Base-by-base conservation (phyloP, 2,329 filamentous ascomycete genomes). In the Penicillium sp. region DNA sequence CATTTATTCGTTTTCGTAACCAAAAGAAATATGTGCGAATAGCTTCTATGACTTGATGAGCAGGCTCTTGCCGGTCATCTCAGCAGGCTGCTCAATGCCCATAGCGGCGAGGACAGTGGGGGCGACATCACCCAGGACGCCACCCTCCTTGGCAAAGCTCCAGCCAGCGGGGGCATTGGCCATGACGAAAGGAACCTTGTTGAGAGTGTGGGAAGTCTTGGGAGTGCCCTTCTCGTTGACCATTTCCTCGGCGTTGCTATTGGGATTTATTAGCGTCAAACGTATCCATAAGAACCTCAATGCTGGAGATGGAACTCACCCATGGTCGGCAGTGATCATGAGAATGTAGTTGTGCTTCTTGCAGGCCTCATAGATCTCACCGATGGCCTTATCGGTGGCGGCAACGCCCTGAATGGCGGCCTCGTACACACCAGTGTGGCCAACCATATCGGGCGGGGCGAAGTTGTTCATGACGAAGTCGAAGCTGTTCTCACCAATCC, bases 391-490 rank as follows among this genome's bases (percentile, higher is more conserved):
- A 74, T 99, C 94, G 11, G 94, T 99, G 61, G 92, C 86, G 62
- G 86, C 81, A 63, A 88, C 87, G 64, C 86, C 94, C 67, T 94
- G 70, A 57, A 99, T 86, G 51, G 94, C 94, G 27, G 94, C 92
- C 65, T 97, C 87, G 76, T 97, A 97, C 54, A 96, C 91, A 69
- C 94, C 94, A 10, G 94, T 99, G 79, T 99, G 94, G 63, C 94
- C 94, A 60, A 99, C 94, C 94, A 99, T 99, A 78, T 99, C 94
- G 16, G 94, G 94, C 38, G 94, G 94, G 38, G 94, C 94, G 76
- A 99, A 97, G 85, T 99, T 99, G 86, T 97, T 96, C 94, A 99
- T 99, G 74, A 99, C 81, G 70, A 99, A 97, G 69, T 94, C 91
- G 76, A 92, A 96, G 69, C 89, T 85, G 68, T 87, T 84, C 74